A percentile compares a stretch with the other conserved stretches of the same genome.
Evolutionary conservation across 164 flowering plant species (phyloP).

Genomic region (Vitis riparia): DNA sequence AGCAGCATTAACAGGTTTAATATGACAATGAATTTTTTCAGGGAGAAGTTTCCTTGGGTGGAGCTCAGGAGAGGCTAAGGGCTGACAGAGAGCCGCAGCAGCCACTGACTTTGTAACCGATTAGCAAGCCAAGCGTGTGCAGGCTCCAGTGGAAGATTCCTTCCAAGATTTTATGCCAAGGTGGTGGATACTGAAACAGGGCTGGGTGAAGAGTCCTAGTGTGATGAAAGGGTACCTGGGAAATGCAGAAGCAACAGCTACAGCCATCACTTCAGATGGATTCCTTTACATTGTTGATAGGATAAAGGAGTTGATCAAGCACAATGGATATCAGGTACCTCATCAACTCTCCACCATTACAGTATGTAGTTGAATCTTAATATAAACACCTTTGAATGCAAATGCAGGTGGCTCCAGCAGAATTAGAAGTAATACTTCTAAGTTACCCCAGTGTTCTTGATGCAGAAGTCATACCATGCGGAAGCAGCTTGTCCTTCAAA

Average conservation of each 20-base stretch:
- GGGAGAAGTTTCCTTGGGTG: slow-evolving; percentile 59
- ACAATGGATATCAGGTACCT: slow-evolving; percentile 68
- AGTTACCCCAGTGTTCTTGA: slow-evolving; percentile 58
- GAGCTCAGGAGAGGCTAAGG: slow-evolving; percentile 69
- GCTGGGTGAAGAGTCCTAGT: slow-evolving; percentile 36
- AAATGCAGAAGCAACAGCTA: slow-evolving; percentile 56
- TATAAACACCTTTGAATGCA: neutral
- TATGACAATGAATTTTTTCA: slow-evolving; percentile 32
- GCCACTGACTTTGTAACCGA: slow-evolving; percentile 28
- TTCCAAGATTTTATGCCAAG: slow-evolving; percentile 53
- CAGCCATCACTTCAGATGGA: slow-evolving; percentile 46
- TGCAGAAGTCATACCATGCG: slow-evolving; percentile 81
- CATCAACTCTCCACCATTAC: too few relatives aligned
- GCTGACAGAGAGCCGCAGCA: slow-evolving; percentile 55
- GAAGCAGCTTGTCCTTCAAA: slow-evolving; percentile 41
- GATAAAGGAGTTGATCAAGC: slow-evolving; percentile 79
- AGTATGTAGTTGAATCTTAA: neutral
- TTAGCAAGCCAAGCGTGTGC: slow-evolving; percentile 29
- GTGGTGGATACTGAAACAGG: slow-evolving; percentile 58
- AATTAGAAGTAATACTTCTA: slow-evolving; percentile 60
- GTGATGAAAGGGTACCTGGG: slow-evolving; percentile 68
- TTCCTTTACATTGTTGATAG: slow-evolving; percentile 65
- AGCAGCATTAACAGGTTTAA: too few relatives aligned
- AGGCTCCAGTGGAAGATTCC: slow-evolving; percentile 42
- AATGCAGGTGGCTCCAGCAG: slow-evolving; percentile 76